Base-by-base conservation (phyloP, 305 asterid species). In the Lippia alba region DNA sequence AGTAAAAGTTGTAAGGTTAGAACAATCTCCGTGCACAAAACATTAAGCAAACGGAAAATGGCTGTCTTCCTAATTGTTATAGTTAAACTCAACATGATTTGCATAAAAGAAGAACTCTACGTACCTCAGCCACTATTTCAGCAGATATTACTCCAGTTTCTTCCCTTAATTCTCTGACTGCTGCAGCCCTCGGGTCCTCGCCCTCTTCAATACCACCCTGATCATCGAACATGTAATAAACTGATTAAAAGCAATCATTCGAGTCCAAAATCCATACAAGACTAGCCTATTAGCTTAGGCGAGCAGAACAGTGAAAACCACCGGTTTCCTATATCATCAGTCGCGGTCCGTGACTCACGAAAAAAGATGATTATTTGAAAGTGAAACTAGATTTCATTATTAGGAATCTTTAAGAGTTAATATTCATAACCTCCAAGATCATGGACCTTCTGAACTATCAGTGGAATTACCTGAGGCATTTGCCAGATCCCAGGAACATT, bases 401-500 rank as follows among this genome's bases (percentile, higher is more conserved):
- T 45, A 9, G 4, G 4, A 36, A 36, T 4, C 6, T 48, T 48
- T 48, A 48, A 14, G 54, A 5, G 18, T 48, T 3, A 14, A 3
- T 9, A 45, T 45, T 45, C 1, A 0, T 45, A 15, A 10, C 51
- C 18, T 48, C 18, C 2, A 12, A 12, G 6, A 4, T 6, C n/a
- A 6, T 14, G 18, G 14, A 6, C 54, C n/a, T 17, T 6, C 24
- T 49, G 63, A 33, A 58, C 39, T 17, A 46, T 62, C 14, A 16
- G 67, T 59, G 59, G 56, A 30, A 56, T 78, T 83, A 89, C 97
- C 97, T 94, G 99, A 69, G 99, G 97, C 99, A 94, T 94, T 83
- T 94, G 99, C 99, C 99, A 94, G 50, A 97, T 97, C 82, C 99
- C 99, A 30, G 99, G 99, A 74, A 94, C 97, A 76, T 94, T 94